A percentile compares a stretch with the other conserved stretches of the same genome.
These are phyloP conservation scores for Hypholoma fasciculare DNA, from an alignment of 768 basidiomycete species.

Conservation along the genomic window DNA sequence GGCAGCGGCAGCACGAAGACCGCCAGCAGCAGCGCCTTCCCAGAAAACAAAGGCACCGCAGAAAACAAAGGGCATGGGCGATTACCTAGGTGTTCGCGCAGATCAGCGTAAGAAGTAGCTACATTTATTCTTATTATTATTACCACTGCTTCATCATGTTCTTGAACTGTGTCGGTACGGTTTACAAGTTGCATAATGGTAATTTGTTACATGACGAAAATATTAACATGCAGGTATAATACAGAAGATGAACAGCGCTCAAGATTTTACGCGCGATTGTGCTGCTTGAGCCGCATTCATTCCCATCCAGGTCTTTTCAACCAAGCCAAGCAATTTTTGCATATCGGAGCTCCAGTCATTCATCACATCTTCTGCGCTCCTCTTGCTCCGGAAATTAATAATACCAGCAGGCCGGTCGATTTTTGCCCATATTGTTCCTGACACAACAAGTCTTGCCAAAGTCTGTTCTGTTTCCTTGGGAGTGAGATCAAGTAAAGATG, in stretches of 20 bases:
- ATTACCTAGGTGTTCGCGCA: background rate
- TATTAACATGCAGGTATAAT: slow-evolving; percentile 15
- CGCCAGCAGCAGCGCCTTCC: background rate
- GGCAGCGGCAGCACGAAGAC: background rate
- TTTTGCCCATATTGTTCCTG: slow-evolving; percentile 90
- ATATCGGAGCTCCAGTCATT: slow-evolving; percentile 99
- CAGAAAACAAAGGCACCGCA: background rate
- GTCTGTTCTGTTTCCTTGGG: slow-evolving; percentile 83
- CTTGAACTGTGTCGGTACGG: no score
- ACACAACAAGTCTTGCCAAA: slow-evolving; percentile 87
- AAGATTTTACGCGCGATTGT: slow-evolving; percentile 58
- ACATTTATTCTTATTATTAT: no score
- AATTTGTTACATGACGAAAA: slow-evolving; percentile 2
- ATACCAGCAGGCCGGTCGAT: slow-evolving; percentile 91
- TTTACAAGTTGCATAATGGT: background rate
- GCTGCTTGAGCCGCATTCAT: slow-evolving; percentile 90
- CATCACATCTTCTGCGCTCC: slow-evolving; percentile 89
- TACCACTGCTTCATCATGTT: no score
- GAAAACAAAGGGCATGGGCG: background rate
- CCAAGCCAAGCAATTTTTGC: slow-evolving; percentile 84
- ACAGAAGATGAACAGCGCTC: slow-evolving; percentile 17
- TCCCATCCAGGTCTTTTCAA: slow-evolving; percentile 99
- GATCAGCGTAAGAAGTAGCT: no score
- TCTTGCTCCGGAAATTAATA: slow-evolving; percentile 82
- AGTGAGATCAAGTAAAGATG: slow-evolving; percentile 84